Evolutionary conservation across 495 filamentous ascomycete genomes (phyloP), one percentile per base, ranked within the genome.

Genomic region (Amniculicola lignicola): DNA sequence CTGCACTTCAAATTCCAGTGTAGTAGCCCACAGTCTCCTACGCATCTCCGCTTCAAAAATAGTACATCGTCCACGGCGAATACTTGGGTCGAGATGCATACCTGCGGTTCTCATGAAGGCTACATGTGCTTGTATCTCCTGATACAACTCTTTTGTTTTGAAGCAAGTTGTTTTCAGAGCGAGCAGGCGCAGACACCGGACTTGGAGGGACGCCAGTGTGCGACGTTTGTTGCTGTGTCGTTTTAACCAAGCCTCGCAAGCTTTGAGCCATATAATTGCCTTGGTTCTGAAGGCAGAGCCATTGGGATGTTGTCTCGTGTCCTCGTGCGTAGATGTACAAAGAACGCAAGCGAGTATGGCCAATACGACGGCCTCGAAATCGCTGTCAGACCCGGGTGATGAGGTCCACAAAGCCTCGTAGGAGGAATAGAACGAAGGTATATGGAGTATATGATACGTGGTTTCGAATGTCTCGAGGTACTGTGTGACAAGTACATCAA

Each of bases 141-240:
- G 44, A 29, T 61, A 61, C 14, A 39, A 49, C 45, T 61, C 57
- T 38, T 61, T 61, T 7, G 57, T 61, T 38, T 61, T 61, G 15
- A 55, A 24, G 23, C 57, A 61, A 6, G 44, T 50, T 1, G 43
- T 54, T 21, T 28, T 48, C 2, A 54, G 16, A 0, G 51, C 57
- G 5, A 61, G 35, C 16, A 61, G 29, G 10, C 51, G 57, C 18
- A 61, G 31, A 31, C 33, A 54, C 9, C 57, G 57, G 0, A 61
- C 51, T 45, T 61, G 57, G 7, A 54, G 36, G 2, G 38, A 44
- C 9, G 50, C 51, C 14, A 61, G 33, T 0, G 57, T 61, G n/a
- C 57, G 15, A 37, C 55, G 51, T 28, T 61, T 61, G 38, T 55
- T 61, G 25, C 57, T 61, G 23, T 61, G 57, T n/a, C 38, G 25